Base-by-base conservation (phyloP, 2,329 filamentous ascomycete species). In the Cucurbitaria berberidis region DNA sequence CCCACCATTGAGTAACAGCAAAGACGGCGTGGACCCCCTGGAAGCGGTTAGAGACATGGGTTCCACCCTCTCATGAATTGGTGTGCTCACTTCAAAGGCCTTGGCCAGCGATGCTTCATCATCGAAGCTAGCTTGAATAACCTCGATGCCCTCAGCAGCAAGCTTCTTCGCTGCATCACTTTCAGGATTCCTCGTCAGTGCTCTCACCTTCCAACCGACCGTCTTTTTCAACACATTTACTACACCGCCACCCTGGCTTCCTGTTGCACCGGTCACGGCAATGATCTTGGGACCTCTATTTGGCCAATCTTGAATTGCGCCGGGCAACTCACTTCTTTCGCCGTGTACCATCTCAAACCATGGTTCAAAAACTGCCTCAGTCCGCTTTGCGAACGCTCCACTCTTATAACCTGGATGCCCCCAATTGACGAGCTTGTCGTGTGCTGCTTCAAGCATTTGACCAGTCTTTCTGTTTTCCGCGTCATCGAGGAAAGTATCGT, bases 311-410 rank as follows among this genome's bases (percentile, higher is more conserved):
- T 46, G 40, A 2, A 67, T 15, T 1, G 78, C 74, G 51, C 76
- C 75, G 5, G 74, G 68, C n/a, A 81, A 65, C 0, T 62, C 67
- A 8, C 77, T 80, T 11, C 61, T 54, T 53, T 81, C 78, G 9
- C 76, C 75, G 60, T 82, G 79, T 49, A 78, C 67, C 57, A 73
- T 65, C 40, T 69, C 68, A 51, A 81, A 81, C 42, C 80, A 64
- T 8, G 79, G 78, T 44, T 82, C 80, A 73, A 78, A 81, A 1
- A 82, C 77, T 1, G 75, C 77, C 16, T 74, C 69, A 1, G 76
- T 74, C 5, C 78, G 71, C 62, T 74, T 73, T 5, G 77, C 77
- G 29, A 74, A 67, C 9, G 50, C 59, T 1, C 79, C 79, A 53
- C 80, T 80, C 24, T 70, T 70, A 27, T 71, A 71, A 27, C 73